These are phyloP conservation scores for Colletotrichum noveboracense DNA, from an alignment of 2,329 filamentous ascomycete genomes.

Conservation along the genomic window DNA sequence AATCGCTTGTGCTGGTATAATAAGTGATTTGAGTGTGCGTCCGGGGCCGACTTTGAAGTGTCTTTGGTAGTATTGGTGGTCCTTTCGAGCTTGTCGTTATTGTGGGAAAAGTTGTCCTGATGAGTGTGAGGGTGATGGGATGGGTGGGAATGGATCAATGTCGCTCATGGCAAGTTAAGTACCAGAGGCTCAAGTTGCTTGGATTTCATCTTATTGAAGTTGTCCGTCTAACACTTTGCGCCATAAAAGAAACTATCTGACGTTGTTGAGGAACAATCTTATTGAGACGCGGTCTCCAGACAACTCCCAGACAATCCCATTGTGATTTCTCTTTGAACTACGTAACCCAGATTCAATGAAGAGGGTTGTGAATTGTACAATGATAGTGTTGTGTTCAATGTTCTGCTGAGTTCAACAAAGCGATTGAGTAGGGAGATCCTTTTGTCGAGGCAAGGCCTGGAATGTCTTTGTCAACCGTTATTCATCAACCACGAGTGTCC, in stretches of 20 bases:
- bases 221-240: background rate
- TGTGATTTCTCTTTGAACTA: background rate
- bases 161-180: background rate
- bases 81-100: background rate
- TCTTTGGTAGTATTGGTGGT: background rate
- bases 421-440: background rate
- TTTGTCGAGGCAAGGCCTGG: background rate
- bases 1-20: fast-evolving
- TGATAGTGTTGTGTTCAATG: background rate
- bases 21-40: background rate
- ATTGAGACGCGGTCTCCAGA: background rate
- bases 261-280: background rate
- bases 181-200: fast-evolving
- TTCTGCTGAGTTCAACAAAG: background rate
- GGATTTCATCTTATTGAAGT: background rate
- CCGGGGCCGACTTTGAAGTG: background rate
- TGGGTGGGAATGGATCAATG: background rate
- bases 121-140: background rate
- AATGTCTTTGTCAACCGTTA: background rate
- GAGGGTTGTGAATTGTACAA: background rate
- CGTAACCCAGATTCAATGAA: background rate
- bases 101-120: background rate
- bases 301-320: background rate
- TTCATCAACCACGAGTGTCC: background rate
- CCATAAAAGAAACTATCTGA: background rate